Evolutionary conservation across 2,329 filamentous ascomycete genomes (phyloP), one percentile per base, ranked within the genome.

Genomic region (Colletotrichum spinosum): DNA sequence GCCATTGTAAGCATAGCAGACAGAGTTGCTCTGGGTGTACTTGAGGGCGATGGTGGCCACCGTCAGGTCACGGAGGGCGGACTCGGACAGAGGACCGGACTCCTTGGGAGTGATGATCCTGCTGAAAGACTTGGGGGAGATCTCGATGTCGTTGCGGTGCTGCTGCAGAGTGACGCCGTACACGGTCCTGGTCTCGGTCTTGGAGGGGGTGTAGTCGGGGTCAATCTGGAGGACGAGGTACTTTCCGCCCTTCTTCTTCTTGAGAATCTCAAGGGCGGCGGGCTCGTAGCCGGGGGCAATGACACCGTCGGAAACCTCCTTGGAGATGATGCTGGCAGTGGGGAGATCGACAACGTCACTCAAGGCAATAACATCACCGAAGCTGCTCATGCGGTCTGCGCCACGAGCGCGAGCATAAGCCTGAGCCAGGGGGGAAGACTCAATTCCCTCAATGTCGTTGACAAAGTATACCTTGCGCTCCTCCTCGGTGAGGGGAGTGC

Each of bases 391-490:
- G 73, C 96, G 92, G 82, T 99, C 96, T 53, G 96, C 94, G 70
- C 96, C 96, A 75, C 96, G 90, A 60, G 96, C 96, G 76, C 96
- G 92, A 65, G 96, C 95, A 75, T 99, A 99, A 44, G 96, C 96
- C 81, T 97, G 94, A 33, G 96, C 96, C 38, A 98, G 88, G 48
- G 85, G 86, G 8, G 95, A 98, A 51, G 87, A 87, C 79, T 97
- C 93, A 69, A 99, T 89, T 58, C 93, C 94, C 67, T 89, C 87
- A 73, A 99, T 97, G 76, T 97, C 96, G 75, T 97, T 93, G 65
- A 99, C 96, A 85, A 99, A 97, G 85, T 97, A 99, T 60, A 97
- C 96, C 83, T 97, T 97, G 80, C 92, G 91, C 87, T 99, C 96
- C 56, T 92, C 92, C 45, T 92, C 88, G 69, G 84, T 93, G 69